phyloP scores from a whole-genome alignment of 495 filamentous ascomycete species.

The Glonium stellatum region DNA sequence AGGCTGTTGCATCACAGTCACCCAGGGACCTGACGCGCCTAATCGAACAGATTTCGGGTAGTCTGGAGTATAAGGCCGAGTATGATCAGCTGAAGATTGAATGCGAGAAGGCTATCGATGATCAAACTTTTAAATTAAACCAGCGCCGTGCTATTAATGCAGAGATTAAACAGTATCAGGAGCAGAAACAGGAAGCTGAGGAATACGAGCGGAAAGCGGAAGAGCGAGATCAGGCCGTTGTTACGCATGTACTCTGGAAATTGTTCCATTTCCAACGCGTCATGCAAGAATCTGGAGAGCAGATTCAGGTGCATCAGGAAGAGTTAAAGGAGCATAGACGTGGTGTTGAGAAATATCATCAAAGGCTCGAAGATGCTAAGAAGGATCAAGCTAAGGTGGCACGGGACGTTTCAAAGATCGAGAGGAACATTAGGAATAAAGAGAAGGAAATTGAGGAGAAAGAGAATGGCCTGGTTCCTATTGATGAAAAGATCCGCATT shows the following conservation, averaged over 20 bases:
- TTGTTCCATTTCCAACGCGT: constrained; percentile 89
- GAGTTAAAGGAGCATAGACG: constrained; percentile 91
- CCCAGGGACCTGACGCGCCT: constrained; percentile 89
- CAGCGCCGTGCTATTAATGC: constrained; percentile 91
- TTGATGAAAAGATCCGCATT: constrained; percentile 88
- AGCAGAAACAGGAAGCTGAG: constrained; percentile 94
- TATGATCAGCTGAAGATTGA: constrained; percentile 85
- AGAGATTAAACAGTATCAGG: constrained; percentile 93
- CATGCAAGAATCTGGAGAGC: constrained; percentile 83
- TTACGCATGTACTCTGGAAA: constrained; percentile 95
- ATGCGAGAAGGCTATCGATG: constrained; percentile 78
- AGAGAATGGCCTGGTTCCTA: constrained; percentile 76
- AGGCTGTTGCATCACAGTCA: constrained; percentile 92
- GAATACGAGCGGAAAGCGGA: constrained; percentile 80
- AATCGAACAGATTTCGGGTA: constrained; percentile 96
- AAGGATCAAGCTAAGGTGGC: constrained; percentile 71
- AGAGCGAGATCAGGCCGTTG: constrained; percentile 84
- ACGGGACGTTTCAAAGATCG: constrained; percentile 73
- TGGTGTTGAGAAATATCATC: constrained; percentile 77
- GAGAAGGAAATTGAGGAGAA: constrained; percentile 84
- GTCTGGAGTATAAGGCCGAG: constrained; percentile 88
- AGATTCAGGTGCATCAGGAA: constrained; percentile 91
- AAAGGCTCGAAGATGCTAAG: constrained; percentile 76
- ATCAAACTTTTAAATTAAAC: constrained; percentile 78
- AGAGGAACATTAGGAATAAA: constrained; percentile 73